Conservation (phyloP, 257 asterid genomes). For the Primulina eburnea region DNA sequence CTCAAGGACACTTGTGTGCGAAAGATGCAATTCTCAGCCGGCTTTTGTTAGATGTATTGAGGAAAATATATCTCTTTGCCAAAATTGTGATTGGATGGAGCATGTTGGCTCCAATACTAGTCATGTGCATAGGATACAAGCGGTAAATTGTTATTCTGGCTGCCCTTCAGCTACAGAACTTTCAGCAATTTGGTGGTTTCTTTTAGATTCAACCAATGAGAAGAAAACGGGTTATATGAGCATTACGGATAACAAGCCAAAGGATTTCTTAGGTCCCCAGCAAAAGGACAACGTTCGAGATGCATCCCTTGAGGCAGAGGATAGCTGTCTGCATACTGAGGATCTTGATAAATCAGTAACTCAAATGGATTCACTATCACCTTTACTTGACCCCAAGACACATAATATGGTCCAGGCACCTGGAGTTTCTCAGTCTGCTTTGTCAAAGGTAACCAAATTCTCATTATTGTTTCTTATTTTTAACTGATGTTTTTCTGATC, state of each 20-base stretch:
- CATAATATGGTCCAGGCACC: constrained; percentile 27
- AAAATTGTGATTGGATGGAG: constrained; percentile 75
- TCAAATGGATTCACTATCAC: constrained; percentile 39
- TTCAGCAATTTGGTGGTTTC: constrained; percentile 68
- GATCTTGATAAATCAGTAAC: constrained; percentile 34
- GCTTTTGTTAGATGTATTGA: constrained; percentile 65
- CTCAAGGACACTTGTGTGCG: constrained; percentile 77
- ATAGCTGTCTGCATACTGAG: constrained; percentile 24
- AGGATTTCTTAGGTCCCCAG: constrained; percentile 30
- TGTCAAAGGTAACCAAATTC: constrained; percentile 45
- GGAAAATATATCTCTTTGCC: constrained; percentile 71
- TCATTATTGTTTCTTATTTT: neutral
- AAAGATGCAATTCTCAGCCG: constrained; percentile 71
- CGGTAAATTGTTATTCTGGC: constrained; percentile 69
- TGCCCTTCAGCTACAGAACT: constrained; percentile 89
- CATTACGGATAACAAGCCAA: constrained; percentile 34
- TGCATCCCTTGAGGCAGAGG: constrained; percentile 28
- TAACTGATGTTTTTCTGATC: neutral
- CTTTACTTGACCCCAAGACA: constrained; percentile 29
- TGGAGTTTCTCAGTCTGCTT: constrained; percentile 44
- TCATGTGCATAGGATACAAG: constrained; percentile 56
- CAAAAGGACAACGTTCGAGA: constrained; percentile 34
- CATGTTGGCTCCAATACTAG: constrained; percentile 43
- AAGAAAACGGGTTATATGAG: constrained; percentile 57
- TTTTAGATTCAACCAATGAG: constrained; percentile 49